Evolutionary conservation across 768 basidiomycete species (phyloP).

Genomic region (Mycena kentingensis): DNA sequence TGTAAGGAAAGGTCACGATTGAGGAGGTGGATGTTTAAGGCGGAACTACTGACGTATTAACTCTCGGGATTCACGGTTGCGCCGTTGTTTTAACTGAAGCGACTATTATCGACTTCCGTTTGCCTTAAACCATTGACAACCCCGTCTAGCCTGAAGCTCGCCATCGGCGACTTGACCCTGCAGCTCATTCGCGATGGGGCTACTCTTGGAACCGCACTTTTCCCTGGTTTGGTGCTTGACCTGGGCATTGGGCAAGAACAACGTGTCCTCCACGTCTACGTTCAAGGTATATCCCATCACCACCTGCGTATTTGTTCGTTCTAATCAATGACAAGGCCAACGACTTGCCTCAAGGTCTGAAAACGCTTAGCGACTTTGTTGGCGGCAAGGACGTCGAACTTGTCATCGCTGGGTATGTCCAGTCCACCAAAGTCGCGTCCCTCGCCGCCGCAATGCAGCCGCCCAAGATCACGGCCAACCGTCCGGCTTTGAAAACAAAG

Average conservation of each 20-base stretch:
- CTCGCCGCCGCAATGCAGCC: constrained; percentile 62
- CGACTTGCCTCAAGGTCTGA: constrained; percentile 54
- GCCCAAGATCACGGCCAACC: constrained; percentile 52
- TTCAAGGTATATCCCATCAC: constrained; percentile 44
- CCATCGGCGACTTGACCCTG: constrained; percentile 61
- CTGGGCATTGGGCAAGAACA: constrained; percentile 70
- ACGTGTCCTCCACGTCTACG: constrained; percentile 46
- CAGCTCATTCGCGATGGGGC: constrained; percentile 55
- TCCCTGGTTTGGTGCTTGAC: constrained; percentile 60
- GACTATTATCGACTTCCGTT: too few species aligned
- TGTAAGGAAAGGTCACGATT: constrained; percentile 58
- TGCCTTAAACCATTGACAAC: constrained; percentile 66
- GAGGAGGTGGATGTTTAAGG: constrained; percentile 65
- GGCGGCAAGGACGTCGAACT: constrained; percentile 61
- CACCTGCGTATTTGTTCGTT: background rate
- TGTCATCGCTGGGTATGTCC: constrained; percentile 56
- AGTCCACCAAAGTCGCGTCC: constrained; percentile 61
- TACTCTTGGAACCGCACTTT: constrained; percentile 57
- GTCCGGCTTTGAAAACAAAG: constrained; percentile 62
- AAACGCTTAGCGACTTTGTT: constrained; percentile 71
- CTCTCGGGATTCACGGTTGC: constrained; percentile 62
- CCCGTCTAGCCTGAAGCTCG: constrained; percentile 66
- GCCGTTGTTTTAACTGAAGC: too few species aligned
- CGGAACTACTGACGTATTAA: constrained; percentile 59
- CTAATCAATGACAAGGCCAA: constrained; percentile 56